Conservation (phyloP, 768 basidiomycete species). For the Suillus alpinus region DNA sequence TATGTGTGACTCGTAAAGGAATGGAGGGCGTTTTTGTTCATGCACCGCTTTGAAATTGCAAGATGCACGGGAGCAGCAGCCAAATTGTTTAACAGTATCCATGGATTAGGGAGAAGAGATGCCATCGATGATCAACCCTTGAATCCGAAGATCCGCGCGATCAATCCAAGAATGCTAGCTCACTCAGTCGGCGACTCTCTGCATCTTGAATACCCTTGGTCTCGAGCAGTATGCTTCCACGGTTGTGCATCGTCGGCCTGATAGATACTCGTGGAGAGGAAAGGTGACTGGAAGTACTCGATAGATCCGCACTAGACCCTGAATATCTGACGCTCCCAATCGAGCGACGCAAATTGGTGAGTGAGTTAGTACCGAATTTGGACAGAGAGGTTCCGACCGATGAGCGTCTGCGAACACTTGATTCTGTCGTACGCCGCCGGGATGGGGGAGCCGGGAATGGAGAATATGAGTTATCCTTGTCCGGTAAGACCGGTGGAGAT, state of each 20-base stretch:
- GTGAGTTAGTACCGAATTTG: conserved; percentile 34
- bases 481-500: conserved; percentile 7
- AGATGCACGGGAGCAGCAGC: not conserved
- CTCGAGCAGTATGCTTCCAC: conserved; percentile 54
- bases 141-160: conserved; percentile 2
- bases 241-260: conserved; percentile 57
- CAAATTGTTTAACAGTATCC: not conserved
- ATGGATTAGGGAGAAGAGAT: not conserved
- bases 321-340: conserved; percentile 29
- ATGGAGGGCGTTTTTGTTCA: not conserved
- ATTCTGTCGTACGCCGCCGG: conserved; percentile 21
- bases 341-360: conserved; percentile 46
- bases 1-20: not conserved
- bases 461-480: conserved; percentile 13
- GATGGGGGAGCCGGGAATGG: not conserved
- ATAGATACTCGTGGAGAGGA: conserved; percentile 39
- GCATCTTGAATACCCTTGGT: conserved; percentile 59
- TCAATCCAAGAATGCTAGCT: conserved; percentile 62
- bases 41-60: not conserved
- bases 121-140: not conserved
- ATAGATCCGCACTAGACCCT: conserved; percentile 28
- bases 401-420: conserved; percentile 10
- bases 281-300: conserved; percentile 36
- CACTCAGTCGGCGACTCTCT: conserved; percentile 66
- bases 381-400: conserved; percentile 14